Evolutionary conservation across 2,329 filamentous ascomycete species (phyloP), one percentile per base, ranked within the genome.

Genomic region (Fusarium xyrophilum): DNA sequence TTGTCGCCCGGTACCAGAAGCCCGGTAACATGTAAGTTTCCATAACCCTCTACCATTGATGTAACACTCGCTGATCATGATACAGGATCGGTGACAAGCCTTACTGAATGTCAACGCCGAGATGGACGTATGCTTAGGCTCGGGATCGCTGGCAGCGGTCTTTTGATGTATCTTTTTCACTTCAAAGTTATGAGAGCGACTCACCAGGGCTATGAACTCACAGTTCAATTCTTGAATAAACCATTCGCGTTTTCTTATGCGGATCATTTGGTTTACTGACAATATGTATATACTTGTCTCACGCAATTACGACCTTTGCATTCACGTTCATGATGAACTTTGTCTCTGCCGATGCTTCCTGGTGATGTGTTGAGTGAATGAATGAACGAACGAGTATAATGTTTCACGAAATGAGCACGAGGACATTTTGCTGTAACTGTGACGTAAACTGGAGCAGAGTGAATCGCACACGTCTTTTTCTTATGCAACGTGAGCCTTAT

Each of bases 11-110:
- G 52, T 73, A 73, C 68, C 65, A 70, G 14, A 32, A 56, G 44
- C 68, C 71, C 15, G 71, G 71, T 52, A 73, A 73, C 71, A 71
- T 70, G 70, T 73, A 68, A 73, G 70, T 61, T 27, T 9, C 30
- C 8, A 27, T n/a, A 25, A 33, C 15, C 15, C 3, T 13, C 27
- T 27, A 17, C 21, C 5, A 13, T 32, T n/a, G 10, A n/a, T 57
- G 33, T 42, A 38, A n/a, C 56, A 61, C 25, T 30, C 32, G 14
- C 65, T 71, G 65, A 71, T 40, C 38, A 43, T 33, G 6, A 19
- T 11, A 7, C 14, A 72, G 70, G 68, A 73, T 72, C 38, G 70
- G 70, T 53, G 50, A 59, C 50, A 59, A 53, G 17, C 59, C 70
- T 25, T 72, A 69, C 70, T 72, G 73, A 69, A 53, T 33, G 35